Conservation (phyloP, 1,284 basidiomycete species). For the Ustilago sp. region DNA sequence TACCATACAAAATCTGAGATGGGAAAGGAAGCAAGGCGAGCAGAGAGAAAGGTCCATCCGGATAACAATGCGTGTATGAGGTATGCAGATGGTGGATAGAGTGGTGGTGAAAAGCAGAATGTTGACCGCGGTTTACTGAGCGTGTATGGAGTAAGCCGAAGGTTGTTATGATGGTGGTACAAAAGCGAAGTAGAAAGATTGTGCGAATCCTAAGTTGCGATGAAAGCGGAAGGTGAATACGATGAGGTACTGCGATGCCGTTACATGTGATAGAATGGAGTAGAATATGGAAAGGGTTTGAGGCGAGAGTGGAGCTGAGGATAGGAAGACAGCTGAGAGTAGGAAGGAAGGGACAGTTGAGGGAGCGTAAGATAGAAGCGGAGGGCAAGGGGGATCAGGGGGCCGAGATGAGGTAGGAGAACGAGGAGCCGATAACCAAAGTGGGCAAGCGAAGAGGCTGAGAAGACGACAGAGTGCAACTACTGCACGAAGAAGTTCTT, state of each 20-base stretch:
- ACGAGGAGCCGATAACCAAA: background rate
- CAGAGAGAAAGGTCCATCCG: too few relatives aligned
- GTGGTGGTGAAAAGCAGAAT: background rate
- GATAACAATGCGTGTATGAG: background rate
- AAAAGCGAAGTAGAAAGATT: background rate
- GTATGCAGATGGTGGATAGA: background rate
- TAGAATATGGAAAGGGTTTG: too few relatives aligned
- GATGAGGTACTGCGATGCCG: background rate
- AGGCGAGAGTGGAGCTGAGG: background rate
- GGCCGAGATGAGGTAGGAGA: background rate
- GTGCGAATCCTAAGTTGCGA: background rate
- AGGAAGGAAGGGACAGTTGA: too few relatives aligned
- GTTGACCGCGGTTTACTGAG: background rate
- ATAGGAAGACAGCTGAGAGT: background rate
- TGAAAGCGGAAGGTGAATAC: background rate
- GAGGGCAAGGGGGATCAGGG: background rate
- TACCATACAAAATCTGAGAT: background rate
- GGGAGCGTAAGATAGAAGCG: background rate
- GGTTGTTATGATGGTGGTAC: too few relatives aligned
- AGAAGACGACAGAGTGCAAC: background rate
- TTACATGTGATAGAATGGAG: background rate
- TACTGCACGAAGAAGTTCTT: background rate
- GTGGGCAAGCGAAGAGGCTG: background rate
- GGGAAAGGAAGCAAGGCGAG: background rate
- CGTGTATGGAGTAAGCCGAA: background rate